Conservation (phyloP, 106 monocot genomes). For the Ottelia alismoides region DNA sequence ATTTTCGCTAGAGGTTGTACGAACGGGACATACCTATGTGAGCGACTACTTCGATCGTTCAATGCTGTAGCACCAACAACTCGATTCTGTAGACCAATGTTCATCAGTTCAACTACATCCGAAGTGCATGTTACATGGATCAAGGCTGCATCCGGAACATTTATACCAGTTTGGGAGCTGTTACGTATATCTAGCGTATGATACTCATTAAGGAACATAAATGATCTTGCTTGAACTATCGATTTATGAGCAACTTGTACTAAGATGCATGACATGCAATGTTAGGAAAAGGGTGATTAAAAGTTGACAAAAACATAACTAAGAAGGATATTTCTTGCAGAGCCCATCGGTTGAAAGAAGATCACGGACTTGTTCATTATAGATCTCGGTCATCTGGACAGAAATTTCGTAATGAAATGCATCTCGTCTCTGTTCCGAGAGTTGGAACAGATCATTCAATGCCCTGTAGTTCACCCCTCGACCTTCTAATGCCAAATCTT, state of each 20-base stretch:
- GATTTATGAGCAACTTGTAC: too few species aligned
- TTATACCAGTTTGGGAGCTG: constrained; percentile 65
- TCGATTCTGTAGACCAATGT: constrained; percentile 74
- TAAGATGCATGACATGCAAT: neutral
- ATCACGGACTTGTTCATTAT: constrained; percentile 99
- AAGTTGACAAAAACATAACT: constrained; percentile 4
- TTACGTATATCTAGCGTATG: constrained; percentile 87
- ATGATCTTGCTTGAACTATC: too few species aligned
- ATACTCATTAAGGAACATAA: constrained; percentile 37
- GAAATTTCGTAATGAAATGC: constrained; percentile 66
- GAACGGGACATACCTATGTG: constrained; percentile 57
- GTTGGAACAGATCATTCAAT: constrained; percentile 68
- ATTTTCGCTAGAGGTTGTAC: too few species aligned
- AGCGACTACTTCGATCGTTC: constrained; percentile 98
- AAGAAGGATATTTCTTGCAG: constrained; percentile 80
- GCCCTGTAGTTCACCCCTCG: constrained; percentile 92
- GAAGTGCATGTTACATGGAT: constrained; percentile 60
- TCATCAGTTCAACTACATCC: constrained; percentile 91
- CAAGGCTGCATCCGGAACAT: constrained; percentile 82
- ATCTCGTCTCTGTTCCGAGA: constrained; percentile 69
- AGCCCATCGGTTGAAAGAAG: constrained; percentile 76
- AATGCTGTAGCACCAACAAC: constrained; percentile 73
- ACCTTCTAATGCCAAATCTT: constrained; percentile 36
- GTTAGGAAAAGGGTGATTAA: neutral
- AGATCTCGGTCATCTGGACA: constrained; percentile 99